phyloP scores from a whole-genome alignment of 129 eudicot genomes.

The Escallonia rubra region DNA sequence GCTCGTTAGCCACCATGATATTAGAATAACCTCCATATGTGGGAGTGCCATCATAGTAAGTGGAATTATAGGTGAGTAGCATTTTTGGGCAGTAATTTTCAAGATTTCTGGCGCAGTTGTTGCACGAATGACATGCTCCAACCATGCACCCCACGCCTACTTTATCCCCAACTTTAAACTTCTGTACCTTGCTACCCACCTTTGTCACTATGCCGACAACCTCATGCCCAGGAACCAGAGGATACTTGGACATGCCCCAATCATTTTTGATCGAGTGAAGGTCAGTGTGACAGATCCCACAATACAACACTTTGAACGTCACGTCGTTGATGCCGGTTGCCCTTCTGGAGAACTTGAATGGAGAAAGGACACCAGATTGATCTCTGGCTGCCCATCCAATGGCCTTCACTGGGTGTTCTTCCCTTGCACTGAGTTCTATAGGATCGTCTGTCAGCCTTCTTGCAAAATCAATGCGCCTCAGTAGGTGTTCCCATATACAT shows the following conservation, averaged over 20 bases:
- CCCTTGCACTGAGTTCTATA: neutral
- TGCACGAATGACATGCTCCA: constrained; percentile 11
- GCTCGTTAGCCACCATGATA: constrained; percentile 15
- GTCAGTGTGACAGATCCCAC: constrained; percentile 32
- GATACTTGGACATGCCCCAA: constrained; percentile 25
- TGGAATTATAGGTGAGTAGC: constrained; percentile 12
- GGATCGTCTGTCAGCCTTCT: neutral
- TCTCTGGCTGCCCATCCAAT: constrained; percentile 31
- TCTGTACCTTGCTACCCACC: constrained; percentile 15
- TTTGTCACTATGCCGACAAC: constrained; percentile 22
- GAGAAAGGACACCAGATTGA: constrained; percentile 18
- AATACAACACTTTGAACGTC: constrained; percentile 18
- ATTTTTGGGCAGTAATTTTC: constrained; percentile 23
- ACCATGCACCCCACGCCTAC: constrained; percentile 20
- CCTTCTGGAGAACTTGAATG: constrained; percentile 33
- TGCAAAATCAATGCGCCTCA: constrained; percentile 3
- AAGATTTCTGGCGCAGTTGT: constrained; percentile 1
- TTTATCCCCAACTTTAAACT: constrained; percentile 23
- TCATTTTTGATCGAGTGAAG: constrained; percentile 25
- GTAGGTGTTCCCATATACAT: constrained; percentile 3
- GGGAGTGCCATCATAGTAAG: constrained; percentile 17
- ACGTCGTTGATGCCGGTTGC: constrained; percentile 14
- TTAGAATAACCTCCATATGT: constrained; percentile 23
- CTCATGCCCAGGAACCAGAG: constrained; percentile 18
- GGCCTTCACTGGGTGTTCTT: constrained; percentile 27